Evolutionary conservation across 345 rosid species (phyloP).

Genomic region (Heritiera littoralis): DNA sequence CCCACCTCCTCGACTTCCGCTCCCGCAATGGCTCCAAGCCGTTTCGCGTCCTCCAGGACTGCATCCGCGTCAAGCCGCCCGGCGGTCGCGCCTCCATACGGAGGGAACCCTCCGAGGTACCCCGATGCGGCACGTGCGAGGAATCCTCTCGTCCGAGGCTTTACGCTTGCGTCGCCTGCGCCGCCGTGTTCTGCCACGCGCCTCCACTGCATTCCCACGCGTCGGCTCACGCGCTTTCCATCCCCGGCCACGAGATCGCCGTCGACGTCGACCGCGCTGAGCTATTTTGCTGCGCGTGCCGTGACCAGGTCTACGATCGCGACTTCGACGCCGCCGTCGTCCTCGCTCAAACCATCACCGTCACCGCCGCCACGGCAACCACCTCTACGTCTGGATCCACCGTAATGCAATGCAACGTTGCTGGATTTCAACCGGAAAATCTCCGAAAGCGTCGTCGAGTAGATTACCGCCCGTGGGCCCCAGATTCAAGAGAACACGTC

Average conservation of each 20-base stretch:
- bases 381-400: constrained; percentile 22
- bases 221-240: constrained; percentile 43
- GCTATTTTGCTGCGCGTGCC: constrained; percentile 61
- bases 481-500: constrained; percentile 39
- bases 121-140: constrained; percentile 49
- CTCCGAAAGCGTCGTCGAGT: constrained; percentile 50
- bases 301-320: constrained; percentile 61
- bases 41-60: constrained; percentile 54
- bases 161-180: constrained; percentile 63
- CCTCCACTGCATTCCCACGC: constrained; percentile 44
- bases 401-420: background rate
- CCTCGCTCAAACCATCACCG: constrained; percentile 36
- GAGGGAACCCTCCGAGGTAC: constrained; percentile 55
- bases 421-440: constrained; percentile 37
- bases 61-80: constrained; percentile 62
- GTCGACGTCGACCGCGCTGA: constrained; percentile 65
- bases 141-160: constrained; percentile 41
- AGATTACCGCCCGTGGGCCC: constrained; percentile 53
- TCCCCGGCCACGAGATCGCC: constrained; percentile 56
- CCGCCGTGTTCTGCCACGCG: constrained; percentile 53
- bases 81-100: constrained; percentile 55
- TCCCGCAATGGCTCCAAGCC: constrained; percentile 48
- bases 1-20: constrained; percentile 58
- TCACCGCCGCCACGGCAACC: constrained; percentile 15
- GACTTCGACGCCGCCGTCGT: constrained; percentile 61